A percentile compares a stretch with the other conserved stretches of the same genome.
These are phyloP conservation scores for Thalia dealbata DNA, from an alignment of 176 grass and related monocot species.

Conservation along the genomic window DNA sequence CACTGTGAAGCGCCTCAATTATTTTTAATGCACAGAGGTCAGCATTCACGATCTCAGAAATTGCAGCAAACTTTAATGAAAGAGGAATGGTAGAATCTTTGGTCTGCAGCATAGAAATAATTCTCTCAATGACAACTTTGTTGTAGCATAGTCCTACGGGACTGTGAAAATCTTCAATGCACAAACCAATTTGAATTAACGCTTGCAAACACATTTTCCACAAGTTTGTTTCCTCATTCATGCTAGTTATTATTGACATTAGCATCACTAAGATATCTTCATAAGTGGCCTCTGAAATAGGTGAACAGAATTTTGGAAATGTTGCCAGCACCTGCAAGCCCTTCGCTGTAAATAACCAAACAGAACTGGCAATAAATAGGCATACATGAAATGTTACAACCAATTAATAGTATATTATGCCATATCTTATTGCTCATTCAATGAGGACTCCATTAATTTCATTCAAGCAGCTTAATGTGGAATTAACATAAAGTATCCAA, in stretches of 20 bases:
- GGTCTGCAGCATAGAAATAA: constrained; percentile 50
- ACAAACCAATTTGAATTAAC: constrained; percentile 67
- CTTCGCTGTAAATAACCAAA: constrained; percentile 38
- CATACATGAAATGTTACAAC: neutral
- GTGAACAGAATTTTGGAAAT: constrained; percentile 49
- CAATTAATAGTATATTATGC: neutral
- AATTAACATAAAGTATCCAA: neutral
- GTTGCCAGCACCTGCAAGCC: constrained; percentile 70
- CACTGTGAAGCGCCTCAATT: constrained; percentile 56
- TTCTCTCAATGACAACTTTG: constrained; percentile 52
- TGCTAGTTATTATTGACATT: constrained; percentile 40
- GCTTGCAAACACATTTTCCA: constrained; percentile 66
- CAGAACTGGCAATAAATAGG: neutral
- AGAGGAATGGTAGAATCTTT: constrained; percentile 43
- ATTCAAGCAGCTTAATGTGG: neutral
- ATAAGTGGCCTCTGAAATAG: constrained; percentile 42
- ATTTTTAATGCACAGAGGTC: constrained; percentile 44
- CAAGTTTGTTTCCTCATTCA: constrained; percentile 37
- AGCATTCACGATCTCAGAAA: constrained; percentile 59
- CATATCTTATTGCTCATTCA: too few relatives aligned
- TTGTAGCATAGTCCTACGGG: constrained; percentile 47
- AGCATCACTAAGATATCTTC: constrained; percentile 52
- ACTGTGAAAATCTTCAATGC: constrained; percentile 34
- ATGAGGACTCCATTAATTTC: too few relatives aligned
- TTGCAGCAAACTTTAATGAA: constrained; percentile 54